Conservation (phyloP, 2,329 filamentous ascomycete genomes). For the Scytalidium lignicola region DNA sequence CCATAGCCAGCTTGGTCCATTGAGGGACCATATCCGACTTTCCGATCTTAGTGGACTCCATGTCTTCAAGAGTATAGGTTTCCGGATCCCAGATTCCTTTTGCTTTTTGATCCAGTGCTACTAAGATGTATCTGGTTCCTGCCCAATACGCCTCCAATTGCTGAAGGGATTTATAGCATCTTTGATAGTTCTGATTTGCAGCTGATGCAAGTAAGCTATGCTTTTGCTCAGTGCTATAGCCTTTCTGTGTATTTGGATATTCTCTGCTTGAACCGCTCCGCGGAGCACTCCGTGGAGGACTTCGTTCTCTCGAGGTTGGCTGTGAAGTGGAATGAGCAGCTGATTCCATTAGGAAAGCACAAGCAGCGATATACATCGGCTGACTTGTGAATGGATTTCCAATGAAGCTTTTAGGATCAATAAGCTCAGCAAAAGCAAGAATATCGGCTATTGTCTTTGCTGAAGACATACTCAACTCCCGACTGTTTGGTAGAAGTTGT, state of each 20-base stretch:
- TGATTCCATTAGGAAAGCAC: slow-evolving; percentile 81
- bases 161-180: slow-evolving; percentile 78
- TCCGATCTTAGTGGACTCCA: slow-evolving; percentile 61
- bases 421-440: slow-evolving; percentile 76
- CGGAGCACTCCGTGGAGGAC: slow-evolving; percentile 14
- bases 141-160: slow-evolving; percentile 83
- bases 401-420: slow-evolving; percentile 79
- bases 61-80: slow-evolving; percentile 66
- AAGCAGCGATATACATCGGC: slow-evolving; percentile 87
- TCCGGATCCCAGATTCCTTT: slow-evolving; percentile 79
- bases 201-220: slow-evolving; percentile 75
- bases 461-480: slow-evolving; percentile 49
- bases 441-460: slow-evolving; percentile 92
- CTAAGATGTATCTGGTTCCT: slow-evolving; percentile 80
- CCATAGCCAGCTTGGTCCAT: slow-evolving; percentile 23
- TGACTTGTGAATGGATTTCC: slow-evolving; percentile 87
- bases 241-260: slow-evolving; percentile 23
- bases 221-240: slow-evolving; percentile 33
- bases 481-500: slow-evolving; percentile 73
- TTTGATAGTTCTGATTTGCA: slow-evolving; percentile 81
- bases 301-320: slow-evolving; percentile 52
- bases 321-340: slow-evolving; percentile 63
- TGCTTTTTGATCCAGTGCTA: slow-evolving; percentile 79
- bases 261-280: slow-evolving; percentile 13
- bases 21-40: slow-evolving; percentile 35